Conservation (phyloP, 2,329 filamentous ascomycete genomes). For the Aspergillus persii region DNA sequence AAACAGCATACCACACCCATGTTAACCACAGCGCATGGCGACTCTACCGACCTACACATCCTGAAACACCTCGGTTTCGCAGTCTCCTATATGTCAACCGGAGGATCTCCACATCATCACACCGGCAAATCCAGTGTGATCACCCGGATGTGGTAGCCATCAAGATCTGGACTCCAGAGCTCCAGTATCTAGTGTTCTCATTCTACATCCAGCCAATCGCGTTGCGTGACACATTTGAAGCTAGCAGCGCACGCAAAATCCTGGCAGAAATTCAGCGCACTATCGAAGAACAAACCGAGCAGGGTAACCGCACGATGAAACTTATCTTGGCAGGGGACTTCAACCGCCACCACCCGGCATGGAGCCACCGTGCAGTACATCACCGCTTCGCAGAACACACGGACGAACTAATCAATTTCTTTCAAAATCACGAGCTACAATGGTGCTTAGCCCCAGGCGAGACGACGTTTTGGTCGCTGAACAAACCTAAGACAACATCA, state of each 20-base stretch:
- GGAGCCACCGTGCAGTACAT: conserved; percentile 1
- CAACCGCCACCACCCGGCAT: background rate
- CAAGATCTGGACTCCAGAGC: conserved; percentile 10
- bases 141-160: conserved; percentile 23
- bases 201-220: conserved; percentile 14
- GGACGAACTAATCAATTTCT: conserved; percentile 17
- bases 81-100: too few species aligned
- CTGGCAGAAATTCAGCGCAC: conserved; percentile 4
- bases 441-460: conserved; percentile 11
- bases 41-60: too few species aligned
- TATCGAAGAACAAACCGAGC: conserved; percentile 9
- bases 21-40: too few species aligned
- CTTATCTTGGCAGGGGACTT: too few species aligned
- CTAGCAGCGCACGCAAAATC: background rate
- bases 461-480: conserved; percentile 10
- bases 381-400: conserved; percentile 4
- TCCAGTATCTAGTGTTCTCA: conserved; percentile 15
- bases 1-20: too few species aligned
- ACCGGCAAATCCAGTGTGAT: conserved; percentile 22
- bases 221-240: background rate
- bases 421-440: conserved; percentile 12
- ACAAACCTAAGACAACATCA: conserved; percentile 9
- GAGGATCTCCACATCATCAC: conserved; percentile 15
- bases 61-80: too few species aligned
- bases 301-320: conserved; percentile 8